Base-by-base conservation (phyloP, 2,329 filamentous ascomycete species). In the Bertia moriformis region DNA sequence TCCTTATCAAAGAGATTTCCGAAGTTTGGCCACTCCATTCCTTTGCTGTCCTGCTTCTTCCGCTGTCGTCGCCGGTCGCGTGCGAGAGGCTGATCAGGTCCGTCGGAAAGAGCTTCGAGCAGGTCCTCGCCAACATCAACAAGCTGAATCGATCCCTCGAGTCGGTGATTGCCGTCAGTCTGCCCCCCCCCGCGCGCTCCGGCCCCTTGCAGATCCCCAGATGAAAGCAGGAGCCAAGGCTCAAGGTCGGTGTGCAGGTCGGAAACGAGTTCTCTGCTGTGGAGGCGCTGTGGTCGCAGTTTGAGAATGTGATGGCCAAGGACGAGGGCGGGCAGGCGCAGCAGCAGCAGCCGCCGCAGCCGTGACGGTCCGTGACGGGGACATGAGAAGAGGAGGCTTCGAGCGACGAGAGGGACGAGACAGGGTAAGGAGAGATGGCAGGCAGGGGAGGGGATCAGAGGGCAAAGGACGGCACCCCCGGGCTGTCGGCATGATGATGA, bases 251-350 rank as follows among this genome's bases (percentile, higher is more conserved):
- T 41, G 14, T 37, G 15, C 40, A 84, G 78, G 79, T 98, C 39
- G 91, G 91, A 27, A 94, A 94, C 59, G 91, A 98, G 53, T 95
- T 98, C 61, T 80, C 83, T n/a, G 87, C 86, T 3, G 91, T 98
- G 35, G 91, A 98, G 59, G 87, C 86, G 20, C 70, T 98, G n/a
- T 98, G 91, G 91, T 93, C 84, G 29, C 86, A 93, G 52, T 96
- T 98, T 53, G 91, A 98, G 62, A 83, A 80, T 48, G 88, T 96
- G 49, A 96, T 95, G 88, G 84, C 76, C 7, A 84, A 81, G 51
- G 71, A 81, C 41, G 60, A 62, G 2, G 63, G 61, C 37, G 50
- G 19, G 22, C 22, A 52, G 38, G 45, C 39, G 40, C 44, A 51
- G 22, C 42, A 51, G 33, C 46, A 46, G 37, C 48, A 49, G 24